phyloP scores from a whole-genome alignment of 805 yeast genomes.

The Teunomyces aglyptinius region DNA sequence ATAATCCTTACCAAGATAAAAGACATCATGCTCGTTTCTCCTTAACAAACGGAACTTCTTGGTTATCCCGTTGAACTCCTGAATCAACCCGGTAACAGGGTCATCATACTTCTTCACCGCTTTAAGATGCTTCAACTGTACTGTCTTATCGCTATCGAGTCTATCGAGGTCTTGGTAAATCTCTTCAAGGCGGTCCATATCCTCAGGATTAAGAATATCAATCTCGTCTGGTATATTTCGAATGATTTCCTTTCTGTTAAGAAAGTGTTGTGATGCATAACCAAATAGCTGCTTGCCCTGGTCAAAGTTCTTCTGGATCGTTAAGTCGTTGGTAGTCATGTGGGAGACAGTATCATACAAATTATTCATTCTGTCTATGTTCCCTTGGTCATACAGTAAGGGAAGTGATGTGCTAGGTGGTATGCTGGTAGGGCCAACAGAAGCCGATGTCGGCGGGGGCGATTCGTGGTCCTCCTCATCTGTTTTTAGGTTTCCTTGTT shows the following conservation, averaged over 20 bases:
- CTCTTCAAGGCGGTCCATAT: constrained; percentile 26
- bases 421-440: not conserved
- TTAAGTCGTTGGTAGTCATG: constrained; percentile 38
- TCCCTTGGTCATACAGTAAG: constrained; percentile 6
- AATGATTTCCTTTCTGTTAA: constrained; percentile 31
- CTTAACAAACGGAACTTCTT: constrained; percentile 37
- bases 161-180: constrained; percentile 29
- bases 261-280: constrained; percentile 32
- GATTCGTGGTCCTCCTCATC: constrained; percentile 5
- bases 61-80: constrained; percentile 35
- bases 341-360: constrained; percentile 29
- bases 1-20: constrained; percentile 27
- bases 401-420: constrained; percentile 1
- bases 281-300: constrained; percentile 34
- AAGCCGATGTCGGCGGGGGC: constrained; percentile 1
- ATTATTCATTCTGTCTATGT: constrained; percentile 16
- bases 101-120: constrained; percentile 33
- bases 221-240: constrained; percentile 36
- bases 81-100: constrained; percentile 26
- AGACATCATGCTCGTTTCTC: constrained; percentile 30
- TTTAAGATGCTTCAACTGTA: constrained; percentile 37
- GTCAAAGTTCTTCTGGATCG: constrained; percentile 34
- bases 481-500: constrained; percentile 28
- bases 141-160: constrained; percentile 36
- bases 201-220: constrained; percentile 30